These are phyloP conservation scores for Cryphonectria carpinicola DNA, from an alignment of 2,329 filamentous ascomycete species.

Conservation along the genomic window DNA sequence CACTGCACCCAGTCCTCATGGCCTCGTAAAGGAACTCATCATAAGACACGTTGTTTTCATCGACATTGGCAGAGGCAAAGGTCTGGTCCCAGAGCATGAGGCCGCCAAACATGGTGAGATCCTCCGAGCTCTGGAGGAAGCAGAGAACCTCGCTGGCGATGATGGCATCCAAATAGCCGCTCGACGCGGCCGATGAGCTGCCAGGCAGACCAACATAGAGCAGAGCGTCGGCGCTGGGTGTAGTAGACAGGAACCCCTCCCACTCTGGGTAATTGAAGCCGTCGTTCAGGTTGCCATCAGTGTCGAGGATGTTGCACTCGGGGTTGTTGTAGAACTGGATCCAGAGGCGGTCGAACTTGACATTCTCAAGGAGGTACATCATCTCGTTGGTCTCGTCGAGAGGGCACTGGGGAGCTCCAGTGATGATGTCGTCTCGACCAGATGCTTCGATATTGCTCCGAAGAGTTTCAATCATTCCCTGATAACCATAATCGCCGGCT, in stretches of 20 bases:
- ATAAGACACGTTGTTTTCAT: constrained; percentile 30
- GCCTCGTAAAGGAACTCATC: constrained; percentile 34
- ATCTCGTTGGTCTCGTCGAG: constrained; percentile 45
- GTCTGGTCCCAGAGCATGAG: constrained; percentile 41
- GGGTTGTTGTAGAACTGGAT: constrained; percentile 55
- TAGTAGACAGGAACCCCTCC: constrained; percentile 38
- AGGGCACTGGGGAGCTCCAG: constrained; percentile 51
- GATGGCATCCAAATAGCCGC: constrained; percentile 36
- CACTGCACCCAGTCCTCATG: constrained; percentile 21
- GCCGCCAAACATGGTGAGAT: constrained; percentile 37
- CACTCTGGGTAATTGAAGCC: constrained; percentile 45
- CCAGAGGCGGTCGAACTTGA: constrained; percentile 47
- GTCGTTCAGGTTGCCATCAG: constrained; percentile 29
- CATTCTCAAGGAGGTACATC: constrained; percentile 44
- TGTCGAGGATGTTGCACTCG: constrained; percentile 41
- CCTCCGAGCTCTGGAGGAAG: constrained; percentile 30
- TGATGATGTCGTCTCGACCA: constrained; percentile 31
- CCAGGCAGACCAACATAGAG: constrained; percentile 46
- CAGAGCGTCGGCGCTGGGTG: constrained; percentile 42
- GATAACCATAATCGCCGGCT: constrained; percentile 35
- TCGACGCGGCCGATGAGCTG: constrained; percentile 29
- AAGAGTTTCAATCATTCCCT: constrained; percentile 36
- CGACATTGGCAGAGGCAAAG: constrained; percentile 30
- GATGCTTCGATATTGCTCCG: constrained; percentile 27
- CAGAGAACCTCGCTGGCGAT: constrained; percentile 33